Evolutionary conservation across 805 yeast species (phyloP).

Genomic region (Ogataea philodendri): DNA sequence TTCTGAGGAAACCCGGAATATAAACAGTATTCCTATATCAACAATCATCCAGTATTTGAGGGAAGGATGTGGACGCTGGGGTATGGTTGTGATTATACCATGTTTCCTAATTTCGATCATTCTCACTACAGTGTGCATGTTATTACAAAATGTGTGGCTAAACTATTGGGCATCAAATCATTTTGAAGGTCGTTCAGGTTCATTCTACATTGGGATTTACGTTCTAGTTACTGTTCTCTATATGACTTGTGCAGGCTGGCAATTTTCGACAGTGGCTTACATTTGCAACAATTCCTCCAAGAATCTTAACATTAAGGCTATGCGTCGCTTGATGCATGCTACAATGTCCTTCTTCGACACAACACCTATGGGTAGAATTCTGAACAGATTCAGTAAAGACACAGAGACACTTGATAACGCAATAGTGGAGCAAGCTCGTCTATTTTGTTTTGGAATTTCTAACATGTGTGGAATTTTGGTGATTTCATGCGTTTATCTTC

Average conservation of each 20-base stretch:
- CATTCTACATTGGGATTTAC: slow-evolving; percentile 70
- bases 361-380: slow-evolving; percentile 81
- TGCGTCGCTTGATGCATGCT: slow-evolving; percentile 59
- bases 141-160: slow-evolving; percentile 72
- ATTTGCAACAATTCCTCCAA: slow-evolving; percentile 53
- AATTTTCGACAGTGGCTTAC: slow-evolving; percentile 48
- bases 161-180: slow-evolving; percentile 70
- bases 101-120: slow-evolving; percentile 10
- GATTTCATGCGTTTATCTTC: slow-evolving; percentile 48
- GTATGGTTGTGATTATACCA: slow-evolving; percentile 6
- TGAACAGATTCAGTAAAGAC: slow-evolving; percentile 84
- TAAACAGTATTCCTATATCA: slow-evolving; percentile 29
- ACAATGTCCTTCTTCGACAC: slow-evolving; percentile 84
- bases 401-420: slow-evolving; percentile 81
- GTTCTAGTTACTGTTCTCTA: slow-evolving; percentile 54
- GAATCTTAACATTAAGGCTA: slow-evolving; percentile 57
- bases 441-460: slow-evolving; percentile 52
- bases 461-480: slow-evolving; percentile 31
- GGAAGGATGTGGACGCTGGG: slow-evolving; percentile 1
- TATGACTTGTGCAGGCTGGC: slow-evolving; percentile 40
- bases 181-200: slow-evolving; percentile 43
- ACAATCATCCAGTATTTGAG: slow-evolving; percentile 1
- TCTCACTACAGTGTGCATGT: slow-evolving; percentile 46
- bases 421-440: slow-evolving; percentile 64
- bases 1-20: slow-evolving; percentile 57